Base-by-base conservation (phyloP, 148 eudicot genomes). In the Euryodendron excelsum region DNA sequence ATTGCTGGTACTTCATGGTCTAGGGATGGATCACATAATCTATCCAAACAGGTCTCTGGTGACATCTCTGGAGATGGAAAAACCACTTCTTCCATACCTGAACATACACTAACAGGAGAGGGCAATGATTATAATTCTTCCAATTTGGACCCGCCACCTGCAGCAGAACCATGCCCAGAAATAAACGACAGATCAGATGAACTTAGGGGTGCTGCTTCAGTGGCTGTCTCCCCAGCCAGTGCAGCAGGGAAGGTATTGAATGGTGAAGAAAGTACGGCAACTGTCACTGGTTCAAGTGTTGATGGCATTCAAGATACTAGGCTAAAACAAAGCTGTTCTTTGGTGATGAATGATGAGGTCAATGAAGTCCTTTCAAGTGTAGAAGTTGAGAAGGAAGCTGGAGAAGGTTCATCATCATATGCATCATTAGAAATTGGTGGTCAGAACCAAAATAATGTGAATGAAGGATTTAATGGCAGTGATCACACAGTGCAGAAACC, bases 231-330 rank as follows among this genome's bases (percentile, higher is more conserved):
- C n/a, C 76, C 78, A 67, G 30, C 69, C 4, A 45, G 69, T 36
- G 71, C 55, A 9, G 41, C 34, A 5, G 82, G 55, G 31, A 86
- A 81, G 82, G 77, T 53, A 65, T 55, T 23, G 8, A 81, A 65
- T 84, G 84, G 67, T 47, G 85, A 74, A 55, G 48, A 56, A 77
- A 78, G 55, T 55, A 81, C 30, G 33, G 77, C 82, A 37, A 68
- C 60, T 68, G 69, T 37, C 5, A 78, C 39, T 27, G 53, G 76
- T 77, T 71, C 52, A 37, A 48, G 50, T 58, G 74, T 60, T 59
- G 68, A 63, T 59, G 70, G 77, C 62, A 77, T 61, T 75, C 83
- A 81, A 64, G 77, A 62, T 33, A 21, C 77, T 56, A 78, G 72
- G 56, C 69, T 78, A 44, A 82, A 69, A n/a, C 65, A 20, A 27